A percentile compares a stretch with the other conserved stretches of the same genome.
phyloP scores from a whole-genome alignment of 345 rosid species.

The Ricinus communis region DNA sequence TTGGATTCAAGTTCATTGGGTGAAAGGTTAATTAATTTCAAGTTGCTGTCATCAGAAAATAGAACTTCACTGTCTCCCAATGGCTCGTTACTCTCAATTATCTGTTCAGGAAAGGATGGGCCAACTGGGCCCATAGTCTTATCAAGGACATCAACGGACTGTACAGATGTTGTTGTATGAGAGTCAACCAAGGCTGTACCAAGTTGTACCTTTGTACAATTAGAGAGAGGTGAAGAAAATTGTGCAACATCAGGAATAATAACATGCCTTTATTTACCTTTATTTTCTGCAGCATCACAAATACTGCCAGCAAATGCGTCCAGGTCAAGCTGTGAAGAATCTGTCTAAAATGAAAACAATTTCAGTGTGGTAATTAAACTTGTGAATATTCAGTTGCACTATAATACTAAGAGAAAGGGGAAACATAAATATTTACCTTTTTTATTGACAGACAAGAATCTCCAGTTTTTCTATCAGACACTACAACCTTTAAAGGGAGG shows the following conservation, averaged over 20 bases:
- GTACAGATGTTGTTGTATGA: neutral
- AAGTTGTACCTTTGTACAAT: too few relatives aligned
- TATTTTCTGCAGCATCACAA: neutral
- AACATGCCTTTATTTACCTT: neutral
- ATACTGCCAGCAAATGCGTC: neutral
- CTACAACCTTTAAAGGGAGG: conserved; percentile 4
- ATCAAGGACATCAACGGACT: neutral
- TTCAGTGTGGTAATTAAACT: neutral
- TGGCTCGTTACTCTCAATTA: too few relatives aligned
- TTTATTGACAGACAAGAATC: neutral
- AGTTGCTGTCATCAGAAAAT: too few relatives aligned
- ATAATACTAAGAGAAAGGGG: neutral
- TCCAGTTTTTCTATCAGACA: neutral
- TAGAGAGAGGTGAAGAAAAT: neutral
- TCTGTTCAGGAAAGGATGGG: neutral
- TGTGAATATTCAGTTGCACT: neutral
- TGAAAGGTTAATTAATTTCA: neutral
- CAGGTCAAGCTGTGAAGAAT: neutral
- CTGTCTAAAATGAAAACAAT: neutral
- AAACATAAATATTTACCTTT: neutral
- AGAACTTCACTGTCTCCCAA: too few relatives aligned
- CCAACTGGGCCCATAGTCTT: neutral
- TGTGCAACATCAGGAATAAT: neutral
- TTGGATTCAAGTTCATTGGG: neutral
- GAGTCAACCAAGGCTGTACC: too few relatives aligned